Percentiles rank a stretch among this genome's conserved stretches.
phyloP scores from a whole-genome alignment of 805 yeast species.

The Candida nonsorbophila region DNA sequence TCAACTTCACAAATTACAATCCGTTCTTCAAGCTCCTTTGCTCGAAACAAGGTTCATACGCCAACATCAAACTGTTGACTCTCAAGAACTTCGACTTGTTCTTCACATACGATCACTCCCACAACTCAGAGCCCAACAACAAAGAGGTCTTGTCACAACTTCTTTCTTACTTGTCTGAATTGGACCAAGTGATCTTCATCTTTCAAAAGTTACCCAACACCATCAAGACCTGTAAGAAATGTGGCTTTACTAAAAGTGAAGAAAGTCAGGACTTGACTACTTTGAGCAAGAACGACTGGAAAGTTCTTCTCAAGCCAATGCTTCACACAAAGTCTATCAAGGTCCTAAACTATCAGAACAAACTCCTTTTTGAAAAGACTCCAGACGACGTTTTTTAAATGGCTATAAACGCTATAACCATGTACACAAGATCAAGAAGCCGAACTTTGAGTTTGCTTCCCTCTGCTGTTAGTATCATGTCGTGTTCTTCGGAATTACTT shows the following conservation, averaged over 20 bases:
- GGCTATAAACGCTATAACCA: no score
- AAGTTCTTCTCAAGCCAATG: no score
- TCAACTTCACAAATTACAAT: constrained; percentile 26
- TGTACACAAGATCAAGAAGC: no score
- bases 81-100: constrained; percentile 29
- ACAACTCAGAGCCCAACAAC: constrained; percentile 2
- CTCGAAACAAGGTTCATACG: constrained; percentile 27
- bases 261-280: constrained; percentile 4
- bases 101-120: constrained; percentile 9
- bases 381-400: no score
- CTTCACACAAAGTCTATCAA: no score
- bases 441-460: no score
- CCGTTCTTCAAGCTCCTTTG: constrained; percentile 26
- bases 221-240: constrained; percentile 25
- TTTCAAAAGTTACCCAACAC: constrained; percentile 17
- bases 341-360: constrained; percentile 3
- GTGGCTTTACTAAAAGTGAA: constrained; percentile 20
- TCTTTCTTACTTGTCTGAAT: constrained; percentile 1
- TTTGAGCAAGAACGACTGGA: no score
- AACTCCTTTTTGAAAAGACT: no score
- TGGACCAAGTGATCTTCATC: constrained; percentile 13
- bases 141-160: background rate
- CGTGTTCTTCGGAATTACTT: no score
- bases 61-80: constrained; percentile 17
- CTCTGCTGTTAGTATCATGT: no score